A percentile compares a stretch with the other conserved stretches of the same genome.
Conservation (phyloP, 371 early-diverging fungal genomes). For the Mucor irregularis region DNA sequence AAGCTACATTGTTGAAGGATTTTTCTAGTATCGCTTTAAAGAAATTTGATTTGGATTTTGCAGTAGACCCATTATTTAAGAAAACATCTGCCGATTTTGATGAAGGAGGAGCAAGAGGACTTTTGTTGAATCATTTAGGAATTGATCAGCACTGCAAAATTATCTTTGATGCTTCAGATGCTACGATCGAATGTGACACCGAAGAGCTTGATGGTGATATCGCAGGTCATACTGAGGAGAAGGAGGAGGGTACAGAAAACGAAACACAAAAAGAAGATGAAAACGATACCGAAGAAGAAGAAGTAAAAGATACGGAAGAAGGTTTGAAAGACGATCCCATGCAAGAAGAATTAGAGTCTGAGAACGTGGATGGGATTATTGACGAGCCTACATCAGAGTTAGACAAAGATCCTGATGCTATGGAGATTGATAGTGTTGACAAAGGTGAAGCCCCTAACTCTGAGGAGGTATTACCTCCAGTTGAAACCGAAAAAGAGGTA, state of each 20-base stretch:
- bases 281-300: slow-evolving; percentile 3
- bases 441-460: too few species aligned
- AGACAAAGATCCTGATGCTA: background rate
- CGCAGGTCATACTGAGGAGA: background rate
- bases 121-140: slow-evolving; percentile 85
- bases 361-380: slow-evolving; percentile 7
- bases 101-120: slow-evolving; percentile 95
- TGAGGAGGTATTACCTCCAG: background rate
- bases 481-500: slow-evolving; percentile 6
- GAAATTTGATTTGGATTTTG: slow-evolving; percentile 89
- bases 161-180: slow-evolving; percentile 93
- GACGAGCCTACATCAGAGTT: background rate
- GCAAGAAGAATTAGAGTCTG: slow-evolving; percentile 5
- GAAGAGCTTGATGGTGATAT: slow-evolving; percentile 35
- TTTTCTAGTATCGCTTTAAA: slow-evolving; percentile 77
- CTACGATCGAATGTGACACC: slow-evolving; percentile 43
- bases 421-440: slow-evolving; percentile 14
- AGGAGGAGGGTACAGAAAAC: slow-evolving; percentile 5
- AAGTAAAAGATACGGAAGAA: slow-evolving; percentile 4
- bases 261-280: slow-evolving; percentile 3
- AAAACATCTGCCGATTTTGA: slow-evolving; percentile 98
- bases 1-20: slow-evolving; percentile 82
- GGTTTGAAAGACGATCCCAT: background rate
- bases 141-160: slow-evolving; percentile 84
- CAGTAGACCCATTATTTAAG: slow-evolving; percentile 96